Base-by-base conservation (phyloP, 2,329 filamentous ascomycete species). In the Ceratocystis colombiana region DNA sequence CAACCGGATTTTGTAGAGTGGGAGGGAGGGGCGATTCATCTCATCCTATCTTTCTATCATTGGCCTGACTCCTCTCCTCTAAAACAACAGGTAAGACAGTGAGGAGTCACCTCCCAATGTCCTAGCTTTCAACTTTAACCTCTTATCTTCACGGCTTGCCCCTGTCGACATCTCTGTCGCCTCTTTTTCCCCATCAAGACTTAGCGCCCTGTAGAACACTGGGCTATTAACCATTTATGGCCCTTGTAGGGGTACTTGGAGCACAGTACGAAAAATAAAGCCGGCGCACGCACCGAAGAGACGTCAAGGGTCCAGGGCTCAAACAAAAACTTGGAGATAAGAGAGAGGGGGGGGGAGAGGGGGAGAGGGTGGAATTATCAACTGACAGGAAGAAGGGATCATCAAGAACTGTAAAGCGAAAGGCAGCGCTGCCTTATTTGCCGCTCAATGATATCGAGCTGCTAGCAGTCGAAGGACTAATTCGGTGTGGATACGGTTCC, bases 41-140 rank as follows among this genome's bases (percentile, higher is more conserved):
- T 37, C 20, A 41, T 22, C 10, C 28, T 63, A 63, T 63, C 61
- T 63, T 63, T 50, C 15, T 22, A 46, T 50, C 61, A 15, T 50
- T 28, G 25, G 10, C 3, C 7, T 59, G 12, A 20, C 55, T 30
- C 12, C 55, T 30, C 28, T 22, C 46, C 17, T 37, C 25, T 41
- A 41, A 41, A 15, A 5, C 37, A 12, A 41, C 22, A 15, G 20
- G n/a, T 12, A 25, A 59, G 28, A 59, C 8, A 59, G 20, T 12
- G 8, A 5, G 12, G 8, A 5, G 12, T 7, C 5, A 59, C 55
- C 55, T 17, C 28, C 8, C 28, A n/a, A 20, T n/a, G 55, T 37
- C 55, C 55, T 59, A 59, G 55, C 55, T 59, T 30, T 59, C 28
- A 59, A 28, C 33, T 55, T 59, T 59, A 59, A 59, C 25, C 55